Conservation (phyloP, 805 yeast genomes). For the Maudiozyma bulderi region DNA sequence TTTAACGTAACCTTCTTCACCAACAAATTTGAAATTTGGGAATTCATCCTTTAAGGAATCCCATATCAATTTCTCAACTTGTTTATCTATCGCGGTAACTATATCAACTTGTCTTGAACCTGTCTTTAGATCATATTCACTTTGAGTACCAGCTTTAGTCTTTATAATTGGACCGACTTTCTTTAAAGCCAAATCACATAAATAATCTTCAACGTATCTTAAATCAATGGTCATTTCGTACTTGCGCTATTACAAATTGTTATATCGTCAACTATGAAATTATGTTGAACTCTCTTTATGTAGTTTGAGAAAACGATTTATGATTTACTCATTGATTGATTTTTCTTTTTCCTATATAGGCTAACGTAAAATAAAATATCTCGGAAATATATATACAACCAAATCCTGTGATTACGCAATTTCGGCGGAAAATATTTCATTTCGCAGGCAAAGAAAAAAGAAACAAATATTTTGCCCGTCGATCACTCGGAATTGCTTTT, state of each 20-base stretch:
- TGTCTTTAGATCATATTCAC: conserved; percentile 24
- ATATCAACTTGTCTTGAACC: conserved; percentile 42
- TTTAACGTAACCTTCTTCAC: conserved; percentile 49
- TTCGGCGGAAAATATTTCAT: too few relatives aligned
- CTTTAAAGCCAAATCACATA: conserved; percentile 20
- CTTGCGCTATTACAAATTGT: background rate
- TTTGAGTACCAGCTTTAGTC: conserved; percentile 38
- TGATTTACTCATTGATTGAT: background rate
- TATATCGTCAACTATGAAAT: too few relatives aligned
- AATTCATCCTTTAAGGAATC: conserved; percentile 24
- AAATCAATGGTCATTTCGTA: conserved; percentile 14
- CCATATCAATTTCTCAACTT: conserved; percentile 41
- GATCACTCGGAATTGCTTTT: too few relatives aligned
- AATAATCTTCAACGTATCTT: conserved; percentile 18
- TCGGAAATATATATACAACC: too few relatives aligned
- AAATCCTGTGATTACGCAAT: too few relatives aligned
- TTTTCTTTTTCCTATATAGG: background rate
- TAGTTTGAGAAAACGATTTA: too few relatives aligned
- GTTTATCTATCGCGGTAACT: conserved; percentile 55
- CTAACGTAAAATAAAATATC: background rate
- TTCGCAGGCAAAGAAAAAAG: too few relatives aligned
- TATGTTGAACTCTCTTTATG: too few relatives aligned
- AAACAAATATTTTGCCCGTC: too few relatives aligned
- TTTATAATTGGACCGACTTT: conserved; percentile 40
- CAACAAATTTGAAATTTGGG: conserved; percentile 47